Percentiles rank a stretch among this genome's conserved stretches.
These are phyloP conservation scores for Wallemia hederae DNA, from an alignment of 1,284 basidiomycete species.

Conservation along the genomic window DNA sequence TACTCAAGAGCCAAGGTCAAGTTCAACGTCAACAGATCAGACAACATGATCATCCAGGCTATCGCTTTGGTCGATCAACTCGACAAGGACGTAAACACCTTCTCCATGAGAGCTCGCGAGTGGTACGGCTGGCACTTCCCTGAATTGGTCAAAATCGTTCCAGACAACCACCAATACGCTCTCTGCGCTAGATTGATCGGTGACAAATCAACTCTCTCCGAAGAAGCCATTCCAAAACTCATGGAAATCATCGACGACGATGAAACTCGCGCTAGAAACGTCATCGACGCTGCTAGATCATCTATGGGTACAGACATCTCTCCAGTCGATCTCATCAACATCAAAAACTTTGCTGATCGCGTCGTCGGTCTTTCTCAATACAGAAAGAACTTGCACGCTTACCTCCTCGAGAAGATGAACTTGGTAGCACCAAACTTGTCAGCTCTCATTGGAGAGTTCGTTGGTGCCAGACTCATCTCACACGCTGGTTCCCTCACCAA, in stretches of 20 bases:
- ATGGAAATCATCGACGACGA: constrained; percentile 64
- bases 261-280: constrained; percentile 60
- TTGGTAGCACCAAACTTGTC: constrained; percentile 84
- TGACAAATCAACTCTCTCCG: constrained; percentile 40
- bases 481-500: constrained; percentile 95
- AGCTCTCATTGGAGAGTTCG: constrained; percentile 76
- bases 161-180: constrained; percentile 92
- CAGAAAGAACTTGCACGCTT: constrained; percentile 64
- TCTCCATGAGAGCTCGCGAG: constrained; percentile 90
- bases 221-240: constrained; percentile 52
- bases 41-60: constrained; percentile 99
- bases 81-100: constrained; percentile 98
- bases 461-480: constrained; percentile 79
- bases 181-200: constrained; percentile 61
- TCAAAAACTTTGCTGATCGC: constrained; percentile 65
- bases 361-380: constrained; percentile 82
- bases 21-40: constrained; percentile 96
- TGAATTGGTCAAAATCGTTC: constrained; percentile 74
- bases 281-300: constrained; percentile 73
- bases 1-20: constrained; percentile 96
- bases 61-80: constrained; percentile 94
- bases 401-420: constrained; percentile 94
- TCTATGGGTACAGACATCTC: constrained; percentile 86
- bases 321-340: constrained; percentile 89
- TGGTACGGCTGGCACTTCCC: constrained; percentile 99